Percentiles rank a stretch among this genome's conserved stretches.
Conservation (phyloP, 2,329 filamentous ascomycete genomes). For the Colletotrichum graminicola region DNA sequence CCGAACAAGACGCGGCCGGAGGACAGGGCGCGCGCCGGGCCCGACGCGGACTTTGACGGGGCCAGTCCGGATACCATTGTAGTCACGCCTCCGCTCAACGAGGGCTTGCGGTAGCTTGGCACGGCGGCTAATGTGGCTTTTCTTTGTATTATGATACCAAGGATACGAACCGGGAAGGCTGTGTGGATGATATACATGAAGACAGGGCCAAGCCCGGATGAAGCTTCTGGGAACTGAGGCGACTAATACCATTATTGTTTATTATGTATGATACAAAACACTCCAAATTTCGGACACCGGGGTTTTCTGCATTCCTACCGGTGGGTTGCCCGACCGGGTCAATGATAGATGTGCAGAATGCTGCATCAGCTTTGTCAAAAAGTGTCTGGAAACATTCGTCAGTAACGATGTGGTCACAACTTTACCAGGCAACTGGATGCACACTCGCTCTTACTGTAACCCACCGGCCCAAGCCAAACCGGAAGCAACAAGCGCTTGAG, state of each 20-base stretch:
- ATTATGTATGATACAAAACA: background rate
- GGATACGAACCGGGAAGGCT: background rate
- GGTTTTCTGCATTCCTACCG: background rate
- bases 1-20: conserved; percentile 15
- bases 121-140: background rate
- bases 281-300: background rate
- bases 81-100: conserved; percentile 30
- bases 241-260: background rate
- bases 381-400: no score
- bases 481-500: background rate
- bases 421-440: background rate
- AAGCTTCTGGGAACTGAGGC: background rate
- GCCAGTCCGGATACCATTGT: conserved; percentile 41
- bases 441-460: background rate
- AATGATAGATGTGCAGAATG: background rate
- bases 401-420: background rate
- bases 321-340: background rate
- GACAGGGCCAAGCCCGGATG: background rate
- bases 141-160: conserved; percentile 35
- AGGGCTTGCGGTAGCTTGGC: background rate
- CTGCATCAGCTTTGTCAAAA: background rate
- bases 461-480: background rate
- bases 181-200: background rate
- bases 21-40: background rate
- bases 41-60: conserved; percentile 33